These are phyloP conservation scores for Boletus smithii DNA, from an alignment of 1,284 basidiomycete genomes.

Conservation along the genomic window DNA sequence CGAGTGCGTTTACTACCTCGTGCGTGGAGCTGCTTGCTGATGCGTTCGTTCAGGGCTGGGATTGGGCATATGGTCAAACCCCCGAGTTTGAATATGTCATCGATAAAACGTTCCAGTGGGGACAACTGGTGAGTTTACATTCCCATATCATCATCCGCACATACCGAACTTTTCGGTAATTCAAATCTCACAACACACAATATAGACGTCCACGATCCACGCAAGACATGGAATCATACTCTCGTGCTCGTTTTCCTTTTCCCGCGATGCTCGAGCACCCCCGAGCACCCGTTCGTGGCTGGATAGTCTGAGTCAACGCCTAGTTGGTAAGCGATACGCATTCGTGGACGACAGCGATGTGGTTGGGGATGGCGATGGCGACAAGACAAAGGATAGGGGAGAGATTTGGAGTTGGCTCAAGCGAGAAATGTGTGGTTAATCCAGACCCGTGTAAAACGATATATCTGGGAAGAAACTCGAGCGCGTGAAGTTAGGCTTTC, in stretches of 20 bases:
- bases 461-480: not conserved
- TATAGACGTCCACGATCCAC: conserved; percentile 35
- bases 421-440: conserved; percentile 18
- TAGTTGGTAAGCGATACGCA: conserved; percentile 49
- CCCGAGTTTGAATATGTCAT: conserved; percentile 82
- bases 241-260: conserved; percentile 42
- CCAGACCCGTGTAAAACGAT: not conserved
- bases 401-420: conserved; percentile 27
- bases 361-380: not conserved
- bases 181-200: too few species aligned
- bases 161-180: too few species aligned
- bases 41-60: conserved; percentile 66
- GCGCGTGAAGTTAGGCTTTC: not conserved
- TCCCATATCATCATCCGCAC: not conserved
- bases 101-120: conserved; percentile 53
- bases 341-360: conserved; percentile 37
- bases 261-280: conserved; percentile 16
- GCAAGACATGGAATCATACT: conserved; percentile 64
- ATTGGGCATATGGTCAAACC: conserved; percentile 92
- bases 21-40: conserved; percentile 3
- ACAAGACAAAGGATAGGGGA: not conserved
- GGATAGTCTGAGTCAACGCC: conserved; percentile 23
- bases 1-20: conserved; percentile 42
- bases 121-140: conserved; percentile 48
- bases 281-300: conserved; percentile 17